phyloP scores from a whole-genome alignment of 2,329 filamentous ascomycete genomes.

The Arthrocladium fulminans region DNA sequence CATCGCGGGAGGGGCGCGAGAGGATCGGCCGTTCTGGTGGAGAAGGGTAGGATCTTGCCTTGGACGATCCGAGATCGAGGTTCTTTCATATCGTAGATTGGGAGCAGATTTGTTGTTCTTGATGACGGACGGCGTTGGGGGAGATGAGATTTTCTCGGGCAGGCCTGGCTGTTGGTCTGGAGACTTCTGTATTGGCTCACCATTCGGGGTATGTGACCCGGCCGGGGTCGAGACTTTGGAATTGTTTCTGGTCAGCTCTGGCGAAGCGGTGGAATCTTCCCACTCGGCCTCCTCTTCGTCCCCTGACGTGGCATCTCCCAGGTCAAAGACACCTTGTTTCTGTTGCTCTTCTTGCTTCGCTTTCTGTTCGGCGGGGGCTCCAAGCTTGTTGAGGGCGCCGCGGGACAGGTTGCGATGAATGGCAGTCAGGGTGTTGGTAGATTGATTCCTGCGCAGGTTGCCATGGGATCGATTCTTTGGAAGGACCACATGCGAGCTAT shows the following conservation, averaged over 20 bases:
- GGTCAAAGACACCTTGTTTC: conserved; percentile 40
- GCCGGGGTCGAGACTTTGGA: conserved; percentile 26
- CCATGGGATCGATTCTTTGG: conserved; percentile 27
- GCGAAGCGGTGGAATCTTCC: conserved; percentile 40
- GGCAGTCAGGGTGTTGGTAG: conserved; percentile 32
- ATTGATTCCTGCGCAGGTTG: conserved; percentile 39
- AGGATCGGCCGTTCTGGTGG: conserved; percentile 29
- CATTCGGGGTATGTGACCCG: conserved; percentile 15
- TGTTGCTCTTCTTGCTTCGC: conserved; percentile 31
- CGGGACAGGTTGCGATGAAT: conserved; percentile 29
- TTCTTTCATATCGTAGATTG: conserved; percentile 13
- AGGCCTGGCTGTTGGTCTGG: conserved; percentile 3
- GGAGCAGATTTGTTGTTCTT: conserved; percentile 19
- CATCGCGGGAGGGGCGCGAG: conserved; percentile 40
- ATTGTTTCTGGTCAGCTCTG: conserved; percentile 39
- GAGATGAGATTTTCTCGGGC: conserved; percentile 14
- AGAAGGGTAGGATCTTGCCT: conserved; percentile 18
- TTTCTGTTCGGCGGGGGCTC: conserved; percentile 15
- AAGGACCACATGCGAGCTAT: conserved; percentile 30
- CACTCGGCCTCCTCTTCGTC: conserved; percentile 37
- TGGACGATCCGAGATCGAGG: conserved; percentile 6
- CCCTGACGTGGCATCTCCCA: conserved; percentile 33
- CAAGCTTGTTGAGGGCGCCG: conserved; percentile 32
- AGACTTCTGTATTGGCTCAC: conserved; percentile 7
- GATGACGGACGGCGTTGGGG: conserved; percentile 11